A percentile compares a stretch with the other conserved stretches of the same genome.
These are phyloP conservation scores for Amaranthus tricolor DNA, from an alignment of 179 eudicot genomes.

Conservation along the genomic window DNA sequence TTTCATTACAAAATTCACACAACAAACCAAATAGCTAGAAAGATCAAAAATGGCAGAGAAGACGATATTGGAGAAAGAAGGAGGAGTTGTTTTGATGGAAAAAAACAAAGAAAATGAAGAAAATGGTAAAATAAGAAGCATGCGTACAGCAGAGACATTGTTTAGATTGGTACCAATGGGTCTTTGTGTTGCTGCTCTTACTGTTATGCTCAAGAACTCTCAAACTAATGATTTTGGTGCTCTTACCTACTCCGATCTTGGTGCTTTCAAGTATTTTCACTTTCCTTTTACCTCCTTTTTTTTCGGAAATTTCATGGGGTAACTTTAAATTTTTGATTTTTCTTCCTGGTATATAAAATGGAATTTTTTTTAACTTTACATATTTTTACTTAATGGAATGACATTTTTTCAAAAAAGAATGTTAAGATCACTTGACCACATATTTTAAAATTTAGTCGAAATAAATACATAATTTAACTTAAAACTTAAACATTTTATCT, in stretches of 20 bases:
- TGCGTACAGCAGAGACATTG: constrained; percentile 71
- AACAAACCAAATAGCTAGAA: not conserved
- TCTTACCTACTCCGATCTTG: constrained; percentile 71
- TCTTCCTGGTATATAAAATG: no score
- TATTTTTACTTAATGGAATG: no score
- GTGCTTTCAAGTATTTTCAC: constrained; percentile 66
- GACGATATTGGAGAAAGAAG: not conserved
- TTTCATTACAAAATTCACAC: not conserved
- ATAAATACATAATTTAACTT: no score
- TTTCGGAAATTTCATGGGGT: not conserved
- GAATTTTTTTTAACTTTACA: no score
- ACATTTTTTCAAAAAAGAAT: no score
- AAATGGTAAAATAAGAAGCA: constrained; percentile 32
- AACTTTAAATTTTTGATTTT: no score
- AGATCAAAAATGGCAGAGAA: not conserved
- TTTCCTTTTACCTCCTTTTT: not conserved
- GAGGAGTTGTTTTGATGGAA: constrained; percentile 12
- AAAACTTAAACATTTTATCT: no score
- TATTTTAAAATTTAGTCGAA: no score
- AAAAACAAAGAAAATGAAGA: constrained; percentile 10
- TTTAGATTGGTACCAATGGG: constrained; percentile 73
- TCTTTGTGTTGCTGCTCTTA: constrained; percentile 63
- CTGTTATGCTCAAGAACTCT: constrained; percentile 76
- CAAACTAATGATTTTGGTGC: constrained; percentile 68
- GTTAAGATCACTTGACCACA: no score